Conservation (phyloP, 2,329 filamentous ascomycete genomes). For the Hypoxylon sp. region DNA sequence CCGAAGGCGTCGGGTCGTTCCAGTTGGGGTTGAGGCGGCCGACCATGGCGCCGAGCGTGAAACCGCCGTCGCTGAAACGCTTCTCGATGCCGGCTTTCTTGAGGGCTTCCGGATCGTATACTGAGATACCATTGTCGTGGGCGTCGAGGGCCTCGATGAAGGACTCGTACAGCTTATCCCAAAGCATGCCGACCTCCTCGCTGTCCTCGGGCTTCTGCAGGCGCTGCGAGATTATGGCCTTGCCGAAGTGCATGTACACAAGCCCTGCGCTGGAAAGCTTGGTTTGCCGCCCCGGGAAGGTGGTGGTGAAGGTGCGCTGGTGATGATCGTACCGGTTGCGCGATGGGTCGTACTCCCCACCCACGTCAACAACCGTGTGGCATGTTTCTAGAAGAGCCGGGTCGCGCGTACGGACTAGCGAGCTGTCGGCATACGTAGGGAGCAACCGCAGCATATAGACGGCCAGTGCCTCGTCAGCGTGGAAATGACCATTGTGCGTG, state of each 20-base stretch:
- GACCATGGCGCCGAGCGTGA: conserved; percentile 88
- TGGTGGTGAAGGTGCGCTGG: conserved; percentile 89
- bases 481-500: conserved; percentile 98
- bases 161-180: conserved; percentile 89
- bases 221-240: conserved; percentile 78
- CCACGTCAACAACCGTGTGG: conserved; percentile 98
- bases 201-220: conserved; percentile 71
- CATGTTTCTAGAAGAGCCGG: conserved; percentile 81
- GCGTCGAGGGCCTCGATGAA: conserved; percentile 98
- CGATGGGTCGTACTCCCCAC: conserved; percentile 87
- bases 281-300: conserved; percentile 85
- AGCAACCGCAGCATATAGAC: conserved; percentile 95
- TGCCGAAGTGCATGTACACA: conserved; percentile 96
- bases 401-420: conserved; percentile 90
- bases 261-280: conserved; percentile 95
- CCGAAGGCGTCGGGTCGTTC: conserved; percentile 74
- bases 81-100: conserved; percentile 81
- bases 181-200: conserved; percentile 80
- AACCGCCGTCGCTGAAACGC: conserved; percentile 85
- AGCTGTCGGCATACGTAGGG: conserved; percentile 80
- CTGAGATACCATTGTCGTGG: conserved; percentile 94
- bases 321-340: conserved; percentile 94
- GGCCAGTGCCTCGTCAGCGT: conserved; percentile 97
- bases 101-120: conserved; percentile 80
- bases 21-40: conserved; percentile 83